Conservation (phyloP, 139 green algal genomes). For the Chlamydomonas sp. region DNA sequence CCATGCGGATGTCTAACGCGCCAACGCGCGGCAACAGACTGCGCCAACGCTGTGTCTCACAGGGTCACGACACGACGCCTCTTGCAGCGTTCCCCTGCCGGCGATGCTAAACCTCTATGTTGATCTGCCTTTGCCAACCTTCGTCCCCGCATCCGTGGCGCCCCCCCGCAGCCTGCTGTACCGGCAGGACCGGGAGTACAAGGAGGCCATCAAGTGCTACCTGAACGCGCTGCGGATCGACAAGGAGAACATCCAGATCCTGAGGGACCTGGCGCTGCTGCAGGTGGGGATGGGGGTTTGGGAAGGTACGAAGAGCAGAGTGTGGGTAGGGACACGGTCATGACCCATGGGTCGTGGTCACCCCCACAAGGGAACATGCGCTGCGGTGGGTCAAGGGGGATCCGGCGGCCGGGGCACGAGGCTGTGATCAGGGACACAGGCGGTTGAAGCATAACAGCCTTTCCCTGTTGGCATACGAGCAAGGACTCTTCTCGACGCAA, state of each 20-base stretch:
- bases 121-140: neutral
- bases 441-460: neutral
- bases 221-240: slow-evolving; percentile 95
- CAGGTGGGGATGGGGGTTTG: slow-evolving; percentile 62
- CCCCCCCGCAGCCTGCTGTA: slow-evolving; percentile 85
- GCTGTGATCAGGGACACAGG: neutral
- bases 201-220: slow-evolving; percentile 99
- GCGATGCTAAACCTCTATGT: neutral
- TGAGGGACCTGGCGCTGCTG: slow-evolving; percentile 90
- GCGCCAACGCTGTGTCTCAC: no score
- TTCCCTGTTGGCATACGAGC: neutral
- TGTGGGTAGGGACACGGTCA: neutral
- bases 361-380: no score
- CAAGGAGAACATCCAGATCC: slow-evolving; percentile 93
- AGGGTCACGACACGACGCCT: no score
- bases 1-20: no score
- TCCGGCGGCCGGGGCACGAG: no score
- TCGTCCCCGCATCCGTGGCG: neutral
- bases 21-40: neutral
- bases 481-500: neutral
- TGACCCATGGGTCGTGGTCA: no score
- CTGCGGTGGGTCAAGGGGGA: no score
- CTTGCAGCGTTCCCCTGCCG: neutral
- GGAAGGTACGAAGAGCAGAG: neutral
- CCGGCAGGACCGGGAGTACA: slow-evolving; percentile 93